Evolutionary conservation across 768 basidiomycete genomes (phyloP).

Genomic region (Neoboletus subvelutipes): DNA sequence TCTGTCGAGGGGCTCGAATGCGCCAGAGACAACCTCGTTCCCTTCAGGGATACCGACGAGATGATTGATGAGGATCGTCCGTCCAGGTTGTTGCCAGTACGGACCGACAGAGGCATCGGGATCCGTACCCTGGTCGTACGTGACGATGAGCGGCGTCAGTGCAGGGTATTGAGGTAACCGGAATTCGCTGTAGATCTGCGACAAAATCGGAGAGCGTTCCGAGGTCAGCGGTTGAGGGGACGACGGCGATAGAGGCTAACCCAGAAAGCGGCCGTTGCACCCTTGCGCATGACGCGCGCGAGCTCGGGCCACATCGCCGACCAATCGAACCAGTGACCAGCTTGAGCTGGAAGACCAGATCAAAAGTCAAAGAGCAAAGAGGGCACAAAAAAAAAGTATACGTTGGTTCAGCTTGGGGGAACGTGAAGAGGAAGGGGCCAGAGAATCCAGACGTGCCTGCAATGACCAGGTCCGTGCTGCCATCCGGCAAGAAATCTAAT

Average conservation of each 20-base stretch:
- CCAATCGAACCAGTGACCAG: slow-evolving; percentile 84
- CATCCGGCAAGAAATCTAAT: slow-evolving; percentile 46
- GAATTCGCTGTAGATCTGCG: slow-evolving; percentile 9
- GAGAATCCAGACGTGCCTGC: slow-evolving; percentile 47
- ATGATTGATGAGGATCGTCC: background rate
- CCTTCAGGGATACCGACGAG: slow-evolving; percentile 3
- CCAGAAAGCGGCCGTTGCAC: slow-evolving; percentile 74
- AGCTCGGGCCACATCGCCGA: slow-evolving; percentile 68
- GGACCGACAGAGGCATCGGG: background rate
- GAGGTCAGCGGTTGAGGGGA: background rate
- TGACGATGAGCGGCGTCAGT: slow-evolving; percentile 3
- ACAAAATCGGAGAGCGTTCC: too few species aligned
- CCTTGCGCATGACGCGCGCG: slow-evolving; percentile 53
- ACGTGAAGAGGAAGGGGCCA: background rate
- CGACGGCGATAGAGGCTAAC: slow-evolving; percentile 35
- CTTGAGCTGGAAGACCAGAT: slow-evolving; percentile 51
- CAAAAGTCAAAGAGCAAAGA: background rate
- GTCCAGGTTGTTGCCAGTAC: slow-evolving; percentile 11
- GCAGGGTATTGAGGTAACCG: background rate
- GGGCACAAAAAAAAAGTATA: background rate
- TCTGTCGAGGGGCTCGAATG: slow-evolving; percentile 44
- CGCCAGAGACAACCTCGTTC: background rate
- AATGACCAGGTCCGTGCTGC: slow-evolving; percentile 63
- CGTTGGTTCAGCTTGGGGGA: background rate
- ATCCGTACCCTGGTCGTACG: background rate